Conservation (phyloP, 2,329 filamentous ascomycete species). For the Dothideomycetidae sp. region DNA sequence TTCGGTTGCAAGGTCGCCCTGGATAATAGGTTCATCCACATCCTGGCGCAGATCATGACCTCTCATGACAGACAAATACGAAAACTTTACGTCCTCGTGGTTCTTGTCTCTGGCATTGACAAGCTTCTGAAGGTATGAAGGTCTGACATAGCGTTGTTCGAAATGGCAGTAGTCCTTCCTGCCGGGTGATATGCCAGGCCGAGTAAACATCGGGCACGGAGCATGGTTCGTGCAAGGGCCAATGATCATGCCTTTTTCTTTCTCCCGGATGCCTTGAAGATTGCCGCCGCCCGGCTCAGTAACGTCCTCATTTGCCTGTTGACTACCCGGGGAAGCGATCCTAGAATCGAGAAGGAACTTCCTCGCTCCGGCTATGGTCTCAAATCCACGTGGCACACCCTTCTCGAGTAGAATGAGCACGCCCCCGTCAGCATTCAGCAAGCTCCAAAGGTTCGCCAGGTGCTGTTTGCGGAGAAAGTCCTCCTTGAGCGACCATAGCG, state of each 20-base stretch:
- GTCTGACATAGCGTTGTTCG: slow-evolving; percentile 73
- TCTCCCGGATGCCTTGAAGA: slow-evolving; percentile 19
- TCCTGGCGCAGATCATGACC: slow-evolving; percentile 46
- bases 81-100: slow-evolving; percentile 82
- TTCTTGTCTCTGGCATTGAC: slow-evolving; percentile 56
- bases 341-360: slow-evolving; percentile 63
- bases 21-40: slow-evolving; percentile 22
- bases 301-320: slow-evolving; percentile 20
- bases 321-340: slow-evolving; percentile 48
- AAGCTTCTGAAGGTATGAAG: slow-evolving; percentile 65
- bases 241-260: slow-evolving; percentile 50
- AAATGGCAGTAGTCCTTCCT: slow-evolving; percentile 89
- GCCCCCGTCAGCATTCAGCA: slow-evolving; percentile 71
- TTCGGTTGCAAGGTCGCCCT: slow-evolving; percentile 45
- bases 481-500: slow-evolving; percentile 61
- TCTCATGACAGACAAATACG: slow-evolving; percentile 73
- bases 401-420: slow-evolving; percentile 83
- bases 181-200: slow-evolving; percentile 51
- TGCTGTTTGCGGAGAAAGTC: slow-evolving; percentile 64
- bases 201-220: slow-evolving; percentile 72
- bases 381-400: slow-evolving; percentile 80
- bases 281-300: slow-evolving; percentile 14
- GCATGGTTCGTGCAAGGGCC: slow-evolving; percentile 71
- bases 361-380: slow-evolving; percentile 74
- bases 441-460: slow-evolving; percentile 77